Evolutionary conservation across 2,329 filamentous ascomycete genomes (phyloP), one percentile per base, ranked within the genome.

Genomic region (Colletotrichum shisoi): DNA sequence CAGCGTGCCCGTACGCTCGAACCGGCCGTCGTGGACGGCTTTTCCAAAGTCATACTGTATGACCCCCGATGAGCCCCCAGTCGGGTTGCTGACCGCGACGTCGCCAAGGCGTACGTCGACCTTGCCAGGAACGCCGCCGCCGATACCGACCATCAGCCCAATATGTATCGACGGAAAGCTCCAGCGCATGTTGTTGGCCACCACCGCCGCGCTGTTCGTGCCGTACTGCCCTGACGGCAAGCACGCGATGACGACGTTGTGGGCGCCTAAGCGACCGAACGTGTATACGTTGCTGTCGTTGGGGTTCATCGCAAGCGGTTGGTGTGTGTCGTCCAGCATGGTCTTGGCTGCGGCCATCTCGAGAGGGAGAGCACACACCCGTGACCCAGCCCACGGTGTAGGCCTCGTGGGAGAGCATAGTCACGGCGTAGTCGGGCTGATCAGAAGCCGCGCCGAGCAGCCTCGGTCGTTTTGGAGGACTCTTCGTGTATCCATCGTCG

Each of bases 141-240:
- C 75, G 1, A 76, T 74, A 0, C 75, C 74, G 13, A 76, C 74
- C 57, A 75, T 71, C 11, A 73, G 49, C 6, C 67, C 42, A 9
- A 70, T 39, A 0, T 7, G 31, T 2, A 71, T 60, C 0, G 37
- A 58, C 0, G 62, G 58, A 11, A 73, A 73, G 4, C 66, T 72
- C 11, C 67, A 57, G 0, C 15, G 57, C 62, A 73, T 63, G 34
- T 73, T 68, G 12, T 58, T 72, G 0, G 67, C 66, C 0, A 70
- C 66, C 0, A 61, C 3, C 0, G 63, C 60, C 0, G 67, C 63
- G 0, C 19, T 58, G 4, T 37, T 46, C 1, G 31, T 67, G 0
- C 59, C 67, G 3, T 69, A 68, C 17, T 58, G 40, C 1, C 68
- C 60, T 0, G 71, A 63, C 0, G 68, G 68, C 3, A 64, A 19